These are phyloP conservation scores for Esteya vermicola DNA, from an alignment of 2,329 filamentous ascomycete genomes.

Conservation along the genomic window DNA sequence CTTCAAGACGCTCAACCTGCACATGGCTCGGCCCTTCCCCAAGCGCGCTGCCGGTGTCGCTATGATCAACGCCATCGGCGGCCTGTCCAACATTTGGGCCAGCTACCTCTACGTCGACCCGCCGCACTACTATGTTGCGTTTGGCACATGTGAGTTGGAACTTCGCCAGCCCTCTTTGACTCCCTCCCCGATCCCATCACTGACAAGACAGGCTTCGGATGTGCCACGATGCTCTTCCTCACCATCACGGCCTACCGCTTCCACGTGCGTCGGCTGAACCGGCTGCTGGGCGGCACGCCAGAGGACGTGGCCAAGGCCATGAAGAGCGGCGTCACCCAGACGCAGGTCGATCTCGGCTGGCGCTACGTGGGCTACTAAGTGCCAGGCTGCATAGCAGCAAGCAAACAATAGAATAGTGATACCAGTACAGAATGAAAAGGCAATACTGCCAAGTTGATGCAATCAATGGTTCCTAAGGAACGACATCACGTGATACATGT, in stretches of 20 bases:
- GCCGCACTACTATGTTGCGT: conserved; percentile 11
- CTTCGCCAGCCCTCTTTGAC: background rate
- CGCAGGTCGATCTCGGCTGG: conserved; percentile 14
- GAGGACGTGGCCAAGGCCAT: conserved; percentile 10
- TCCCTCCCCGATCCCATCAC: background rate
- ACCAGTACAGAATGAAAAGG: no score
- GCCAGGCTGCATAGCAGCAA: no score
- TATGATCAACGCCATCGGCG: conserved; percentile 22
- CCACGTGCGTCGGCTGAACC: conserved; percentile 11
- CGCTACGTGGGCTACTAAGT: conserved; percentile 11
- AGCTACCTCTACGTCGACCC: conserved; percentile 17
- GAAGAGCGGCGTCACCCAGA: conserved; percentile 13
- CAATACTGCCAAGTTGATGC: no score
- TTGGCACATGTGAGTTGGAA: conserved; percentile 4
- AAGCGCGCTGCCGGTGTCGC: conserved; percentile 26
- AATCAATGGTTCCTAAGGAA: no score
- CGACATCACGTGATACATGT: no score
- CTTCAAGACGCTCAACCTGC: conserved; percentile 19
- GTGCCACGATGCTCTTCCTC: conserved; percentile 8
- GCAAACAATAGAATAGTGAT: no score
- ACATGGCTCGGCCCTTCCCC: conserved; percentile 22
- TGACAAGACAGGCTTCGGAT: conserved; percentile 7
- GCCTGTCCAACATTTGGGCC: conserved; percentile 19
- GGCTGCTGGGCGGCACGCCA: conserved; percentile 10
- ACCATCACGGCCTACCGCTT: conserved; percentile 10